These are phyloP conservation scores for Ogataea sp. DNA, from an alignment of 805 yeast genomes.

Conservation along the genomic window DNA sequence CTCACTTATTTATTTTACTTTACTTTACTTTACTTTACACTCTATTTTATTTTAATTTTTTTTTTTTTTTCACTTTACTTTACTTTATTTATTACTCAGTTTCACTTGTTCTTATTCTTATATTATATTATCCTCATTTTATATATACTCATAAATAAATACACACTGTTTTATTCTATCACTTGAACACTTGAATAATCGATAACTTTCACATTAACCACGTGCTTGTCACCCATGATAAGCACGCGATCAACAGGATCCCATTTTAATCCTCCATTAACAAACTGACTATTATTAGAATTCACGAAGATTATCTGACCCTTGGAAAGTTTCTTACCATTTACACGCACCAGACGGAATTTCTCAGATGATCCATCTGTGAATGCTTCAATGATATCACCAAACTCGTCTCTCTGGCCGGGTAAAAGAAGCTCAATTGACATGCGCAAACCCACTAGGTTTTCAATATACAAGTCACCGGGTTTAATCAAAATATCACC, in stretches of 20 bases:
- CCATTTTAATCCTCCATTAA: background rate
- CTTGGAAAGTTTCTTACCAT: conserved; percentile 1
- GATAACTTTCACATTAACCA: background rate
- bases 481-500: too few relatives aligned
- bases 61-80: background rate
- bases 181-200: background rate
- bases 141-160: background rate
- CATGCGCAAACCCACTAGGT: conserved; percentile 34
- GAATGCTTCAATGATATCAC: conserved; percentile 17
- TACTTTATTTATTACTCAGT: background rate
- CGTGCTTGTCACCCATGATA: background rate
- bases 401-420: conserved; percentile 14
- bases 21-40: background rate
- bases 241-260: background rate
- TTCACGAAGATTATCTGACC: background rate
- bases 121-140: background rate
- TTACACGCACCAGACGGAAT: conserved; percentile 5
- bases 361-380: conserved; percentile 12
- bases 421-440: conserved; percentile 35
- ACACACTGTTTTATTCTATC: background rate
- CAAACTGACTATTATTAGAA: background rate
- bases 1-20: background rate
- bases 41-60: background rate
- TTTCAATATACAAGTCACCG: conserved; percentile 32
- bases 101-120: background rate